A percentile compares a stretch with the other conserved stretches of the same genome.
These are phyloP conservation scores for Pichia sorboxylosa DNA, from an alignment of 1,139 yeast genomes.

Conservation along the genomic window DNA sequence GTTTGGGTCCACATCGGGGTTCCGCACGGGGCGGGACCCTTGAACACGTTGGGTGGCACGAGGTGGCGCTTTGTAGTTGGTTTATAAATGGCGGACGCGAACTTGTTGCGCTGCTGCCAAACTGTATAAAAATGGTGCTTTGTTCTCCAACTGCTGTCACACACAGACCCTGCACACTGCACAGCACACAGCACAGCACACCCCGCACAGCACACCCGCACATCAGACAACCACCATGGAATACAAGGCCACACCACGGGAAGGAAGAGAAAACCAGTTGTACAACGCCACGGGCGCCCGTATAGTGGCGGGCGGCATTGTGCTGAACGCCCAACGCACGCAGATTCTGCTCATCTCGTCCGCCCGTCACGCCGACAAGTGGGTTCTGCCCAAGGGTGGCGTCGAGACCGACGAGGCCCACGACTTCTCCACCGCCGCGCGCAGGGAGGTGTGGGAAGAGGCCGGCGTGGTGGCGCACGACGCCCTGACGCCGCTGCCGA, in stretches of 20 bases:
- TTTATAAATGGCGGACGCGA: no score
- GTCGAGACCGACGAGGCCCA: constrained; percentile 75
- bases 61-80: no score
- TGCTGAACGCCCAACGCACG: constrained; percentile 44
- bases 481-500: constrained; percentile 44
- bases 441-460: constrained; percentile 95
- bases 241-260: constrained; percentile 5
- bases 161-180: no score
- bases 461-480: constrained; percentile 67
- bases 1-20: constrained; percentile 18
- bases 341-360: constrained; percentile 73
- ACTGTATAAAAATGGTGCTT: no score
- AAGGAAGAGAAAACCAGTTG: constrained; percentile 8
- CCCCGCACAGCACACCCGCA: background rate
- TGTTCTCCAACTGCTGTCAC: no score
- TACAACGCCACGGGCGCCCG: constrained; percentile 35
- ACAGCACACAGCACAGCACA: no score
- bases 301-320: constrained; percentile 83
- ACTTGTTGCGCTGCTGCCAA: no score
- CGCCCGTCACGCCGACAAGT: constrained; percentile 48
- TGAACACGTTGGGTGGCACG: no score
- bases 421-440: constrained; percentile 38
- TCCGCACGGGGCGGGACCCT: constrained; percentile 17
- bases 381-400: constrained; percentile 97
- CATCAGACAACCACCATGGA: background rate